Evolutionary conservation across 768 basidiomycete genomes (phyloP), one percentile per base, ranked within the genome.

Genomic region (Clitopilus passeckerianus): DNA sequence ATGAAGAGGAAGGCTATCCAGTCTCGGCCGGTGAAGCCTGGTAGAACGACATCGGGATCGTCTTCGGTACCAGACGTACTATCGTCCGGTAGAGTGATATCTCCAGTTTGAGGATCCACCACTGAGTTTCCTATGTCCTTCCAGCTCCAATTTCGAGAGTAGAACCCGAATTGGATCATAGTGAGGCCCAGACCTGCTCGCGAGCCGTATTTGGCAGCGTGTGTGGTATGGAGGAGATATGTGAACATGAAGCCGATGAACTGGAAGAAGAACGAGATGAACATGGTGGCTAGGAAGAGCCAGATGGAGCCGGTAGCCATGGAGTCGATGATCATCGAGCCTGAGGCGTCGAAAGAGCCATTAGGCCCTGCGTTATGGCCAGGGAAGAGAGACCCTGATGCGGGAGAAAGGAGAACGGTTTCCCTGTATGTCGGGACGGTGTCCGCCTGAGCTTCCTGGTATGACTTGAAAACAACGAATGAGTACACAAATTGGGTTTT

Each of bases 381-480:
- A 9, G 46, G 46, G 46, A 50, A 50, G 46, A 50, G 46, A 20
- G 22, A 18, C 5, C 80, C 58, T 24, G 79, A 75, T 0, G 76
- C 72, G 0, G 93, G 93, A 0, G 95, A 86, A 61, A 95, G 91
- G 8, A 98, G 85, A 0, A 93, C 95, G 0, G 92, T 98, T 69
- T 99, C 96, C 92, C 94, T 98, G 72, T 99, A 99, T 0, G 93
- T 84, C 0, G 97, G 97, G 0, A 91, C 95, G 0, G 92, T 85
- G 68, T 99, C 96, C 27, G 87, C 83, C 62, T 93, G 87, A 1
- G 96, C 97, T 15, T 87, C 82, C 12, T 87, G 80, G 67, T 99
- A 99, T 0, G 94, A 86, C 91, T 95, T 58, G 18, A 57, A 60
- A 14, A 15, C 34, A 34, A 57, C 46, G 34, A 57, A 44, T 54